Evolutionary conservation across 2,329 filamentous ascomycete species (phyloP).

Genomic region (Blastomyces percursus): DNA sequence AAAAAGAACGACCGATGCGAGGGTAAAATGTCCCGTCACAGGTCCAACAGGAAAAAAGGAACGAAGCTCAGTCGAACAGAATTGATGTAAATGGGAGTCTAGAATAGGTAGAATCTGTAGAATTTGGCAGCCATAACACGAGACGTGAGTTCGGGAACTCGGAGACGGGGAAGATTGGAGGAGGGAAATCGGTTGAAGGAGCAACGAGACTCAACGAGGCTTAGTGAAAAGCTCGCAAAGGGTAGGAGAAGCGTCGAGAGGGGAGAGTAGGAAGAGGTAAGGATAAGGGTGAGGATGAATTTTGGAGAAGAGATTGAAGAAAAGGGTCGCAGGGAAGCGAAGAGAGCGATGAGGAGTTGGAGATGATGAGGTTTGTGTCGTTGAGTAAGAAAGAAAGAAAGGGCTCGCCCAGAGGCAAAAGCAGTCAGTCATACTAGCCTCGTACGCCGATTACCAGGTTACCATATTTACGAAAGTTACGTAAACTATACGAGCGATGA

Average conservation of each 20-base stretch:
- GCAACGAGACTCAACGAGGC: slow-evolving; percentile 34
- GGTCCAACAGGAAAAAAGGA: background rate
- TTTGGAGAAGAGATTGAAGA: slow-evolving; percentile 7
- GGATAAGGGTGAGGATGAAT: background rate
- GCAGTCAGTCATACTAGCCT: background rate
- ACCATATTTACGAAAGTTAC: background rate
- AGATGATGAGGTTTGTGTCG: background rate
- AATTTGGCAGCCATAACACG: background rate
- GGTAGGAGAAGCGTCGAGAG: slow-evolving; percentile 2
- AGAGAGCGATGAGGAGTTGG: background rate
- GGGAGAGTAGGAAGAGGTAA: slow-evolving; percentile 1
- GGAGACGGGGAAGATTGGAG: slow-evolving; percentile 9
- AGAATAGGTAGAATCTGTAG: background rate
- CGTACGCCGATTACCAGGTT: background rate
- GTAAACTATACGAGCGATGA: background rate
- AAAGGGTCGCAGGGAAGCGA: slow-evolving; percentile 8
- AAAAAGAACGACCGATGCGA: background rate
- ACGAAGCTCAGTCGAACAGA: background rate
- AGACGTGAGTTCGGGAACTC: slow-evolving; percentile 1
- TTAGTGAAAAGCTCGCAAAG: slow-evolving; percentile 42
- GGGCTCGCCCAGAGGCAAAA: background rate
- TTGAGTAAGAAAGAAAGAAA: background rate
- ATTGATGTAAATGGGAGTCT: background rate
- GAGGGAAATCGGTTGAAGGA: slow-evolving; percentile 19
- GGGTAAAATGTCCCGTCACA: background rate